Evolutionary conservation across 176 grass and related monocot genomes (phyloP), one percentile per base, ranked within the genome.

Genomic region (Cenchrus americanus): DNA sequence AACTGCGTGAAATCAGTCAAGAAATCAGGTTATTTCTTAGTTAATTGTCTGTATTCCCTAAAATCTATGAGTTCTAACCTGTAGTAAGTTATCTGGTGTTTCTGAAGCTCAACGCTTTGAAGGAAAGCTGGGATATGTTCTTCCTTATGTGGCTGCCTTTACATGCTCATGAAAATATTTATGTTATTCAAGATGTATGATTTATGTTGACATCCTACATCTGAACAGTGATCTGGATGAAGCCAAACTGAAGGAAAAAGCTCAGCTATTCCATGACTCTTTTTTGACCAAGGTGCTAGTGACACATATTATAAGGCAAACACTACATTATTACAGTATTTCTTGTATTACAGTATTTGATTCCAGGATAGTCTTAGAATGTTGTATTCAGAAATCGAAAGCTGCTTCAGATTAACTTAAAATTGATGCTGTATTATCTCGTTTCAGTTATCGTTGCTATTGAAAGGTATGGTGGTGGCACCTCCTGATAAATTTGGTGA

Each of bases 401-500:
- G 22, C 34, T 72, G 48, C 13, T 79, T 84, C 30, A 57, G 66
- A 66, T 81, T 72, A 72, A 86, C 41, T 48, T 77, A 49, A 78
- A 73, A 73, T 50, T 46, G 63, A 52, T 69, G 5, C 66, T 6
- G 0, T 44, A 49, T 76, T 80, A 52, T 81, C 66, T 37, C 53
- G 54, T 86, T 89, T 73, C 95, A 97, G 95, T 81, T 94, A 83
- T 97, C 88, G 82, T 97, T 94, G 95, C 82, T 97, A 82, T 85
- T 97, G 80, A 97, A 97, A 92, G 92, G 95, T 73, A 94, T 93
- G 81, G 92, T 97, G 82, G 95, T 94, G 59, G 95, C 95, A 67
- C 95, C 95, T 84, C 95, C 95, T 69, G 92, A 97, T 84, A 97
- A 91, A 94, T 97, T 97, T 88, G 95, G 92, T 97, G 50, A 58